Conservation (phyloP, 1,284 basidiomycete species). For the Coniophora puteana region DNA sequence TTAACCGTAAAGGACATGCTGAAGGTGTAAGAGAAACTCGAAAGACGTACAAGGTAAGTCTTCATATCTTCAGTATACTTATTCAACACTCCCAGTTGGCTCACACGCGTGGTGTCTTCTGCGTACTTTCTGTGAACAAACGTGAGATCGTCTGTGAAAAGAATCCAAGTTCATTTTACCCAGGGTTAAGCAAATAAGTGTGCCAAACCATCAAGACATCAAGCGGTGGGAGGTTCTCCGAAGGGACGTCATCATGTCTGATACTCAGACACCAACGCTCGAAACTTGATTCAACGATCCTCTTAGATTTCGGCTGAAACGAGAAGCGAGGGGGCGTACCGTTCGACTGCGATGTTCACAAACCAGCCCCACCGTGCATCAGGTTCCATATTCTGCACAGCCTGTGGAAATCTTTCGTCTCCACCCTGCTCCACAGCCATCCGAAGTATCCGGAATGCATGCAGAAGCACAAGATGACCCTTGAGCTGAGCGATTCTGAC, state of each 20-base stretch:
- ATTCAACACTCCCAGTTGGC: constrained; percentile 13
- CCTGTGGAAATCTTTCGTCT: not conserved
- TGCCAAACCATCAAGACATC: constrained; percentile 48
- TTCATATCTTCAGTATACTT: constrained; percentile 14
- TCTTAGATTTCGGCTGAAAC: not conserved
- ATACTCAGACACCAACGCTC: constrained; percentile 20
- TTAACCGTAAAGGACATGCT: not conserved
- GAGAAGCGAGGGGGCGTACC: constrained; percentile 2
- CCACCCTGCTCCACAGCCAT: not conserved
- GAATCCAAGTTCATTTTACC: constrained; percentile 18
- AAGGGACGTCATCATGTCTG: constrained; percentile 3
- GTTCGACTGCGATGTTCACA: constrained; percentile 5
- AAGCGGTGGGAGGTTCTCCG: constrained; percentile 32
- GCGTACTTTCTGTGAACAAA: constrained; percentile 29
- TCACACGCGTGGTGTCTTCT: constrained; percentile 24
- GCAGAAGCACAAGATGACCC: not conserved
- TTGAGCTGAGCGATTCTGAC: not conserved
- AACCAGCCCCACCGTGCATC: constrained; percentile 9
- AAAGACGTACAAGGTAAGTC: constrained; percentile 3
- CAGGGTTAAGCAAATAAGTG: constrained; percentile 40
- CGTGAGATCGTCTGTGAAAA: not conserved
- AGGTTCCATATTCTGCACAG: not conserved
- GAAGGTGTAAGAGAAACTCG: not conserved
- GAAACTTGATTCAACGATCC: constrained; percentile 17
- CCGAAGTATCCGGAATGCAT: not conserved